Base-by-base conservation (phyloP, 2,329 filamentous ascomycete species). In the Cladophialophora exuberans region DNA sequence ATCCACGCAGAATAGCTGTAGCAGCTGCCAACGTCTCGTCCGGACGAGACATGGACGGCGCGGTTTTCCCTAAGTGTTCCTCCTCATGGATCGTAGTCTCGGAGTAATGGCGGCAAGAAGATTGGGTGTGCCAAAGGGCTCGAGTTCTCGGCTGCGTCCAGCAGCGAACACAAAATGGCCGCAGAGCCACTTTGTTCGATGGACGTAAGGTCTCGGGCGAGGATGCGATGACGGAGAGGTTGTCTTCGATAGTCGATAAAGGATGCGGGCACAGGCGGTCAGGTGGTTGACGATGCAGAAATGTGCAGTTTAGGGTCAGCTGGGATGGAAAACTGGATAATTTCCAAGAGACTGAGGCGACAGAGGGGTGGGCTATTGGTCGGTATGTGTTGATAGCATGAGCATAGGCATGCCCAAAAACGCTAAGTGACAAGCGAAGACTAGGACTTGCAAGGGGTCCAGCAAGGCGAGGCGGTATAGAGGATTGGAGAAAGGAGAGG, bases 21-120 rank as follows among this genome's bases (percentile, higher is more conserved):
- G 75, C 75, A 57, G 75, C 75, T 64, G 70, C 69, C 62, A 79
- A 68, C 56, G 75, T 76, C 61, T 77, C 76, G 64, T 78, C 74
- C 64, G 68, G 69, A 62, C 65, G 68, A 72, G 74, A 70, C 76
- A 79, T 79, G 54, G 60, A 54, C 57, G 57, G 45, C 35, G 46
- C 15, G 17, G 49, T 44, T 6, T 35, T 49, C 46, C 60, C 60
- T 62, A 58, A 23, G 15, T 57, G 43, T 50, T 53, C 47, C 36
- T 57, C 59, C 41, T 59, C 59, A 62, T 62, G 54, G 45, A 56
- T 44, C 22, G 47, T 44, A 33, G 30, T 28, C n/a, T 25, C 13
- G 13, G 48, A 7, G 28, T 47, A 25, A 35, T 59, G 45, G 54
- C 47, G 53, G 49, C 57, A 59, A 33, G 45, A 36, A 50, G 36